These are phyloP conservation scores for Fusarium drepaniforme DNA, from an alignment of 2,329 filamentous ascomycete species.

Conservation along the genomic window DNA sequence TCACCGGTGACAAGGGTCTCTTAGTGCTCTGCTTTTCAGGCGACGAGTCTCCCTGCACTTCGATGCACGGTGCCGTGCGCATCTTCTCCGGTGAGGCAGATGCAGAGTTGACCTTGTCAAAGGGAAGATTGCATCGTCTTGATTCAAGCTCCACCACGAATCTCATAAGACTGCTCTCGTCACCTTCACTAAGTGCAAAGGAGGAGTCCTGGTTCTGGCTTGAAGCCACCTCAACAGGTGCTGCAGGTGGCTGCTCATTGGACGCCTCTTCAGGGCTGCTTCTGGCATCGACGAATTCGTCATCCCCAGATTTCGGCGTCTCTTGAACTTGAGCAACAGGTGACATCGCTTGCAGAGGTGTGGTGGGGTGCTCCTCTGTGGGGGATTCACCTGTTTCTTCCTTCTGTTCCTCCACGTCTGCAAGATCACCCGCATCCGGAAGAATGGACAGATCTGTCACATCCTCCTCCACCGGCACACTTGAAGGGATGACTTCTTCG, in stretches of 20 bases:
- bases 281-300: slow-evolving; percentile 64
- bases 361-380: slow-evolving; percentile 14
- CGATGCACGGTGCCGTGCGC: slow-evolving; percentile 29
- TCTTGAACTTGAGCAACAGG: slow-evolving; percentile 42
- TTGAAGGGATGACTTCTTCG: slow-evolving; percentile 48
- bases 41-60: slow-evolving; percentile 36
- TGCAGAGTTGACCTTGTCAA: slow-evolving; percentile 28
- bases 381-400: slow-evolving; percentile 8
- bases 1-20: slow-evolving; percentile 24
- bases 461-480: slow-evolving; percentile 39
- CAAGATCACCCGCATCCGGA: slow-evolving; percentile 1
- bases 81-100: slow-evolving; percentile 34
- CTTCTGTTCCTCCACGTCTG: slow-evolving; percentile 13
- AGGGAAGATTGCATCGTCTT: slow-evolving; percentile 47
- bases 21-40: slow-evolving; percentile 32
- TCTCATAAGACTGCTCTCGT: slow-evolving; percentile 61
- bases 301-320: slow-evolving; percentile 57
- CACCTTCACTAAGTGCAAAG: slow-evolving; percentile 57
- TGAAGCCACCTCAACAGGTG: slow-evolving; percentile 6
- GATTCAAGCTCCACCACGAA: slow-evolving; percentile 64
- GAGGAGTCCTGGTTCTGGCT: slow-evolving; percentile 47
- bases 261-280: slow-evolving; percentile 54
- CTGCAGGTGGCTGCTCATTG: slow-evolving; percentile 7
- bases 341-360: slow-evolving; percentile 31
- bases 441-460: not conserved